phyloP scores from a whole-genome alignment of 1,139 yeast genomes.

The Zygoascus sp. region DNA sequence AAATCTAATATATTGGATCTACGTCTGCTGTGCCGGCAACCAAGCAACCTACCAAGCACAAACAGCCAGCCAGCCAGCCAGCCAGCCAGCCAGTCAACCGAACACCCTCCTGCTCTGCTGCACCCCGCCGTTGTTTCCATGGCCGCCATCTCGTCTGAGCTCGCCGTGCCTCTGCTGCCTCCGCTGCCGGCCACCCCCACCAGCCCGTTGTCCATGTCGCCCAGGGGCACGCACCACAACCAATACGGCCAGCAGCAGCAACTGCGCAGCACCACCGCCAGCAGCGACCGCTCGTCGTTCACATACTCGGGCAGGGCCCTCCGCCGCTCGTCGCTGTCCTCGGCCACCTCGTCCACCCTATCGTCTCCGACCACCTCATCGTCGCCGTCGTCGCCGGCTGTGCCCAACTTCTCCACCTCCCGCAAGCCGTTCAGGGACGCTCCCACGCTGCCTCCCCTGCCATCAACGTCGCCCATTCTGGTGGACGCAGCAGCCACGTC shows the following conservation, averaged over 20 bases:
- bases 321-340: background rate
- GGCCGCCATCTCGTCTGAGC: background rate
- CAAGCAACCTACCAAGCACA: no score
- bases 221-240: background rate
- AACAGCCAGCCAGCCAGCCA: no score
- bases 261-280: no score
- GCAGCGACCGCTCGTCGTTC: conserved; percentile 4
- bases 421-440: conserved; percentile 1
- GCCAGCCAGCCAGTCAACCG: background rate
- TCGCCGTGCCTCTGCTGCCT: conserved; percentile 19
- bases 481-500: background rate
- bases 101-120: background rate
- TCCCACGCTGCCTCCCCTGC: conserved; percentile 5
- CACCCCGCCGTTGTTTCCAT: background rate
- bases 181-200: conserved; percentile 18
- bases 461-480: background rate
- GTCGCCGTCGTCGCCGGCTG: conserved; percentile 1
- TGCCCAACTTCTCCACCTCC: conserved; percentile 2
- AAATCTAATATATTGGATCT: no score
- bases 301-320: background rate
- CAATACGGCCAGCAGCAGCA: conserved; percentile 10
- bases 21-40: no score
- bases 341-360: background rate
- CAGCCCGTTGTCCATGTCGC: conserved; percentile 4
- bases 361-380: background rate